Conservation (phyloP, 495 filamentous ascomycete species). For the Tuber melanosporum region DNA sequence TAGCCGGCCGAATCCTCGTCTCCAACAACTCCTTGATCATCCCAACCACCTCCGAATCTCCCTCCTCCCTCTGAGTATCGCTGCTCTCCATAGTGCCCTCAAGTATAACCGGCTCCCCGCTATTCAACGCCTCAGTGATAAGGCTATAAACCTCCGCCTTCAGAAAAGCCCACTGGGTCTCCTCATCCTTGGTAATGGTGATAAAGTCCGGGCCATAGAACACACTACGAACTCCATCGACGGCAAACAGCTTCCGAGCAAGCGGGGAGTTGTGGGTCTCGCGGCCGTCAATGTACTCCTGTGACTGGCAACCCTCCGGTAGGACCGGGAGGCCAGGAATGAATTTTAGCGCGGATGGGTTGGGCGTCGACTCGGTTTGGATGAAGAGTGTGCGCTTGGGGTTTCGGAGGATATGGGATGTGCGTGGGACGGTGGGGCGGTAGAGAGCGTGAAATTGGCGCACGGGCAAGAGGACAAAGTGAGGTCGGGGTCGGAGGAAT, state of each 20-base stretch:
- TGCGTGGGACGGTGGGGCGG: background rate
- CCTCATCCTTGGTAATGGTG: conserved; percentile 83
- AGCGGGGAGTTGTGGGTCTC: conserved; percentile 91
- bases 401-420: background rate
- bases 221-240: conserved; percentile 87
- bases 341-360: conserved; percentile 89
- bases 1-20: conserved; percentile 86
- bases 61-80: conserved; percentile 46
- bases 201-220: conserved; percentile 96
- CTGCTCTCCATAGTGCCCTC: conserved; percentile 51
- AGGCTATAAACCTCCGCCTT: conserved; percentile 92
- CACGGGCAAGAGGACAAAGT: background rate
- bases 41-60: conserved; percentile 81
- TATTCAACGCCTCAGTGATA: conserved; percentile 83
- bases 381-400: conserved; percentile 78
- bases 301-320: conserved; percentile 66
- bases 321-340: conserved; percentile 77
- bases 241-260: conserved; percentile 77
- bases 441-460: conserved; percentile 1
- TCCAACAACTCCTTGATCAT: conserved; percentile 99
- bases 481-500: background rate
- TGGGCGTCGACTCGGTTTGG: conserved; percentile 89
- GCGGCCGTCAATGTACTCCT: conserved; percentile 85
- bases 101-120: conserved; percentile 73
- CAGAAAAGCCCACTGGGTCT: conserved; percentile 86